Percentiles rank a stretch among this genome's conserved stretches.
Evolutionary conservation across 345 rosid genomes (phyloP).

Genomic region (Combretum micranthum): DNA sequence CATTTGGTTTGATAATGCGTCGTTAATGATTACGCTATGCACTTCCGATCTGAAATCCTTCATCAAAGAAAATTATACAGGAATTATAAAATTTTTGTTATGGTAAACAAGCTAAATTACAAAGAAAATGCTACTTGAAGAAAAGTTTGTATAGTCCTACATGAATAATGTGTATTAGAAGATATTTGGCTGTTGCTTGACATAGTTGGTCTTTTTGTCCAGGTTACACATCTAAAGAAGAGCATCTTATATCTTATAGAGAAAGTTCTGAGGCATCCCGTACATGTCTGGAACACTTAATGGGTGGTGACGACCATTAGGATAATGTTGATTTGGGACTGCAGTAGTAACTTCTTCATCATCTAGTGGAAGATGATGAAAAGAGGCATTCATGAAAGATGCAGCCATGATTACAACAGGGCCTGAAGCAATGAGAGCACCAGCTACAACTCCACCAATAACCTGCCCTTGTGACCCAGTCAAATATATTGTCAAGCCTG

Average conservation of each 20-base stretch:
- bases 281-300: conserved; percentile 49
- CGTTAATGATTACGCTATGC: no score
- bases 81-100: no score
- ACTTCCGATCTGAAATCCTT: no score
- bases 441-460: conserved; percentile 75
- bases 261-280: conserved; percentile 68
- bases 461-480: conserved; percentile 85
- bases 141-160: conserved; percentile 1
- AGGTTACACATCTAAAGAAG: conserved; percentile 64
- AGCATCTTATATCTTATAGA: conserved; percentile 34
- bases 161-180: background rate
- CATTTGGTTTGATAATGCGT: no score
- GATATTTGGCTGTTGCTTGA: conserved; percentile 27
- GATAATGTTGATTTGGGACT: conserved; percentile 6
- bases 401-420: conserved; percentile 80
- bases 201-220: conserved; percentile 41
- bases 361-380: conserved; percentile 72
- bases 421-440: conserved; percentile 74
- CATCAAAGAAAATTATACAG: no score
- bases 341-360: conserved; percentile 50
- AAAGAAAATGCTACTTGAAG: conserved; percentile 6
- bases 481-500: conserved; percentile 65
- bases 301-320: conserved; percentile 42
- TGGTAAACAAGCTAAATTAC: conserved; percentile 1
- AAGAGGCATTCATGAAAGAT: conserved; percentile 76